A percentile compares a stretch with the other conserved stretches of the same genome.
Conservation (phyloP, 225 moss, liverwort and hornwort genomes). For the Physcomitrium patens region DNA sequence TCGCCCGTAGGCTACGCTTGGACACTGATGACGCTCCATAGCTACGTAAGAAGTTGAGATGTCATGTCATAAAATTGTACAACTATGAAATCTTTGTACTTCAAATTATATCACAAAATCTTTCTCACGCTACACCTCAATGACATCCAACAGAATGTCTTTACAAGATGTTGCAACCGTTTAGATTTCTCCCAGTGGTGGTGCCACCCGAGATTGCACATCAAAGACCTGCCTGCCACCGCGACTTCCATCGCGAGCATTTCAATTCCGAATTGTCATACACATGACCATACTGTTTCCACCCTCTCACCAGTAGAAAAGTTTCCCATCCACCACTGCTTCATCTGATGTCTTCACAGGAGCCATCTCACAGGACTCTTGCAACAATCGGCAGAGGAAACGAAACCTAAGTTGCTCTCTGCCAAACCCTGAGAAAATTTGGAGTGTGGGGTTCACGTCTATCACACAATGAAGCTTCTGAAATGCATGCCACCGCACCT, state of each 20-base stretch:
- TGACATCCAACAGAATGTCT: conserved; percentile 17
- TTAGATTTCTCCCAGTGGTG: background rate
- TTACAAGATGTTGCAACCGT: background rate
- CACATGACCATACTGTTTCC: too few relatives aligned
- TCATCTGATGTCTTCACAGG: too few relatives aligned
- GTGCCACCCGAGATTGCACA: background rate
- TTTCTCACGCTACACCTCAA: conserved; percentile 15
- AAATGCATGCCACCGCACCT: too few relatives aligned
- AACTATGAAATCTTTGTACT: background rate
- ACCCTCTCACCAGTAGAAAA: too few relatives aligned
- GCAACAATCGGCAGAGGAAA: too few relatives aligned
- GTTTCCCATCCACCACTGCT: too few relatives aligned
- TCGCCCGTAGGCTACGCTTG: conserved; percentile 28
- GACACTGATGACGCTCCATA: conserved; percentile 29
- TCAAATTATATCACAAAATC: conserved; percentile 16
- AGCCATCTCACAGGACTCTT: too few relatives aligned
- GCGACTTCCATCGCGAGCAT: conserved; percentile 32
- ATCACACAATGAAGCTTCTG: too few relatives aligned
- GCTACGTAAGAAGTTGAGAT: background rate
- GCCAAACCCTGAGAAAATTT: too few relatives aligned
- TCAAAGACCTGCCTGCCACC: background rate
- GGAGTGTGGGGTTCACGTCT: too few relatives aligned
- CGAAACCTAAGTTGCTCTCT: too few relatives aligned
- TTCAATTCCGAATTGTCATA: background rate
- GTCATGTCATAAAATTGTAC: conserved; percentile 1